Percentiles rank a stretch among this genome's conserved stretches.
phyloP scores from a whole-genome alignment of 129 eudicot species.

The sunflower (Helianthus annuus) region HanXRQr2.0-SUNRISE NC_035445.2:45341025-45341524 shows the following conservation, averaged over 20 bases:
- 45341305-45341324: background rate
- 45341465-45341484: background rate
- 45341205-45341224: slow-evolving; percentile 1
- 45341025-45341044: slow-evolving; percentile 11
- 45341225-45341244: background rate
- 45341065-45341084: slow-evolving; percentile 8
- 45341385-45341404: background rate
- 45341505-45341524: background rate
- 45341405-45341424: background rate
- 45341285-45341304: background rate
- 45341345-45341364: background rate
- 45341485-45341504: background rate
- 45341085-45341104: slow-evolving; percentile 24
- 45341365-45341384: background rate
- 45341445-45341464: background rate
- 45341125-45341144: slow-evolving; percentile 1
- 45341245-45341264: background rate
- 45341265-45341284: background rate
- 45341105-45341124: slow-evolving; percentile 17
- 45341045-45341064: slow-evolving; percentile 14
- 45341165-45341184: background rate
- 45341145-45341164: background rate
- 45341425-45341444: background rate
- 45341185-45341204: background rate
- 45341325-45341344: background rate